Percentiles rank a stretch among this genome's conserved stretches.
phyloP scores from a whole-genome alignment of 805 yeast genomes.

The Yueomyces sp. region DNA sequence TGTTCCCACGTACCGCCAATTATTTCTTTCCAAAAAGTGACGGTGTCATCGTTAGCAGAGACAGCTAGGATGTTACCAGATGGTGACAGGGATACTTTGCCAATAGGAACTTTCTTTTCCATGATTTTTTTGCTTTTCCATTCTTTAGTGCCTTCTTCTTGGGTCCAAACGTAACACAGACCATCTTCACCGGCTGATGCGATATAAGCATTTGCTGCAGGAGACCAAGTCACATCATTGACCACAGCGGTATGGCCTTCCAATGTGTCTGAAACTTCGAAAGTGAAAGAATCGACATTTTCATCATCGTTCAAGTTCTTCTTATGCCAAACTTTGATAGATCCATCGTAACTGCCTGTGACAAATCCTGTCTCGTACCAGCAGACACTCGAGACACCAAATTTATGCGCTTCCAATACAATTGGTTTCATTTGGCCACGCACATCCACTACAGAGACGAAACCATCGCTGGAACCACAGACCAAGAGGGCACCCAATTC shows the following conservation, averaged over 20 bases:
- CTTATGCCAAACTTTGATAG: constrained; percentile 81
- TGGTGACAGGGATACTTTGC: constrained; percentile 90
- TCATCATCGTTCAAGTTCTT: constrained; percentile 18
- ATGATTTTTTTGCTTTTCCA: constrained; percentile 56
- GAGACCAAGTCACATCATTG: constrained; percentile 93
- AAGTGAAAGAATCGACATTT: constrained; percentile 31
- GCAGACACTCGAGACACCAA: constrained; percentile 87
- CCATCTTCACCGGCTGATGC: constrained; percentile 93
- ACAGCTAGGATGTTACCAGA: constrained; percentile 87
- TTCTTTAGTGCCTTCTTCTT: constrained; percentile 40
- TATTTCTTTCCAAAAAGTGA: constrained; percentile 88
- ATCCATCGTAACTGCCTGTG: constrained; percentile 90
- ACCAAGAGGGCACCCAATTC: constrained; percentile 87
- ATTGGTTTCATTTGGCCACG: constrained; percentile 64
- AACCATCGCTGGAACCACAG: constrained; percentile 89
- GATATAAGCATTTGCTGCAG: constrained; percentile 72
- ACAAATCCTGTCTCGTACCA: constrained; percentile 82
- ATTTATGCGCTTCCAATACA: constrained; percentile 63
- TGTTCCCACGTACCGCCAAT: constrained; percentile 79
- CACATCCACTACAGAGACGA: constrained; percentile 79
- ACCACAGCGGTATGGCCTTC: constrained; percentile 93
- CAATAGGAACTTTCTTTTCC: constrained; percentile 63
- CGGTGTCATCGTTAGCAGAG: constrained; percentile 84
- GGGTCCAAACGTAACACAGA: constrained; percentile 85
- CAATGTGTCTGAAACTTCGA: constrained; percentile 55